Conservation (phyloP, 225 moss, liverwort and hornwort genomes). For the Sphagnum tenellum region DNA sequence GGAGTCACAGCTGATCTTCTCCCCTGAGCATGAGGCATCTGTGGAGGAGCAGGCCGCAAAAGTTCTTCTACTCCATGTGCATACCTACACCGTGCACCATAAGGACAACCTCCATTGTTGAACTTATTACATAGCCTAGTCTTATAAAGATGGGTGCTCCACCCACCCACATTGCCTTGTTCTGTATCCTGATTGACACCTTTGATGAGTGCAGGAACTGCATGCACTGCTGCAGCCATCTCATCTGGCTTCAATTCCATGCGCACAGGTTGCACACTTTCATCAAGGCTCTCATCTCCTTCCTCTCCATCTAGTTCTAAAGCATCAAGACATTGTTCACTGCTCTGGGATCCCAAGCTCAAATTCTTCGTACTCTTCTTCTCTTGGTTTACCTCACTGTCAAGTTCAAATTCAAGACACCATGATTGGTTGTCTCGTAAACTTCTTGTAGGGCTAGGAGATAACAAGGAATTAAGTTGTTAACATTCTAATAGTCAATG, state of each 20-base stretch:
- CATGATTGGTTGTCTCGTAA: slow-evolving; percentile 1
- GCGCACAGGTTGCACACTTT: slow-evolving; percentile 1
- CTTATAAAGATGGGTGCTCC: slow-evolving; percentile 1
- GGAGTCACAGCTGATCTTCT: too few species aligned
- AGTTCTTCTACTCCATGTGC: slow-evolving; percentile 6
- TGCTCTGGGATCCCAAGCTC: not conserved
- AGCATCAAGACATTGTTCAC: not conserved
- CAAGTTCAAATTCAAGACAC: not conserved
- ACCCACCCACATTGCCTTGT: not conserved
- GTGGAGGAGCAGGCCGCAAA: not conserved
- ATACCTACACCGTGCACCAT: not conserved
- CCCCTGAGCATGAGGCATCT: not conserved
- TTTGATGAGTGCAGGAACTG: not conserved
- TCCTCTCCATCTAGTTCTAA: not conserved
- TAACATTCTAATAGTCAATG: too few species aligned
- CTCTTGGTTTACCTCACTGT: not conserved
- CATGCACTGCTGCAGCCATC: too few species aligned
- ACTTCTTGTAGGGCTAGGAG: too few species aligned
- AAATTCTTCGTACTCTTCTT: not conserved
- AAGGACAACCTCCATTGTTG: slow-evolving; percentile 3
- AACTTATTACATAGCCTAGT: slow-evolving; percentile 5
- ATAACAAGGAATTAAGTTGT: too few species aligned
- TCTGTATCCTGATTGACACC: not conserved
- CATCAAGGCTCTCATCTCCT: not conserved
- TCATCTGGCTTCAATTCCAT: not conserved